Evolutionary conservation across 2,329 filamentous ascomycete species (phyloP), one percentile per base, ranked within the genome.

Genomic region (Septoria linicola): DNA sequence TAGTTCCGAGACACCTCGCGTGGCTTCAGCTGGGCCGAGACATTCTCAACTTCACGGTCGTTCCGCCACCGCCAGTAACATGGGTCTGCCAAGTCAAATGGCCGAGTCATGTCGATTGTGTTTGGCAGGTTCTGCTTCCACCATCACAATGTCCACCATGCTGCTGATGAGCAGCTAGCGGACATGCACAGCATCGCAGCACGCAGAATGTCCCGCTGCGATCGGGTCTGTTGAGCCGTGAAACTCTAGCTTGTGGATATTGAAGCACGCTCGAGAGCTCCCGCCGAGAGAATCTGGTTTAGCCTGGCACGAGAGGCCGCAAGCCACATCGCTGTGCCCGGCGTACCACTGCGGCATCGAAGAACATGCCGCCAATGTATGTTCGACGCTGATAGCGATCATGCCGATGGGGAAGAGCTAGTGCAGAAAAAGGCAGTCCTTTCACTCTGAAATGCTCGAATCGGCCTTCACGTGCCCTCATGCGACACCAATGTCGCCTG

Each of bases 391-490:
- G 32, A 46, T 27, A 34, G 32, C n/a, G 17, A 36, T 37, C 32
- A n/a, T 37, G 32, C 43, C 14, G n/a, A 20, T 30, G 43, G 14
- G 19, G 5, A 25, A 14, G 20, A 8, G 20, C 43, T 46, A 46
- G 43, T 6, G 10, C 32, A 8, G 31, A 20, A 35, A 25, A 13
- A 32, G 43, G 8, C 32, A 46, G 21, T 35, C 41, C 20, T 37
- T 5, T 17, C 23, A 30, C 14, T 20, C 43, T 16, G n/a, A 31
- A 25, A 46, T 21, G 32, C 43, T 46, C 14, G 13, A 39, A 23
- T 14, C 8, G 43, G 32, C 36, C 43, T 30, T 37, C 43, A 46
- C 43, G 43, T 46, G 43, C 43, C 32, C 23, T 11, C 43, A 46
- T 37, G 43, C 32, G 41, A 46, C 5, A 36, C 30, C 31, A 37